Base-by-base conservation (phyloP, 768 basidiomycete genomes). In the Kwoniella newhampshirensis region DNA sequence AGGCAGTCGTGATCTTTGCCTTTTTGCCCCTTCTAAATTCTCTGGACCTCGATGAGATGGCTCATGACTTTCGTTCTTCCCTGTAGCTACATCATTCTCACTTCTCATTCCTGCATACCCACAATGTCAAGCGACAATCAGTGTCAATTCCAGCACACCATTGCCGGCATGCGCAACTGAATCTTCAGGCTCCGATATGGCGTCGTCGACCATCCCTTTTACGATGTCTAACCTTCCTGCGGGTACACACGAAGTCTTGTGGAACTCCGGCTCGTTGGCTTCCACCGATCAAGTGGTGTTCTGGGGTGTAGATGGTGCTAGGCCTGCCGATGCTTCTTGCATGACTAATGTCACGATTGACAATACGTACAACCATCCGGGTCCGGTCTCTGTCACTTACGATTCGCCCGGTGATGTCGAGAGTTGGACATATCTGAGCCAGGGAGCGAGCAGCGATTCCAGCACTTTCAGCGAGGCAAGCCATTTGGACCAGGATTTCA, bases 261-360 rank as follows among this genome's bases (percentile, higher is more conserved):
- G 56, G 47, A 21, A 54, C 23, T 39, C 61, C 15, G 63, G 65
- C 4, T 30, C 37, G 0, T 21, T 67, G 5, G 11, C 48, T 4
- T 25, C 43, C 12, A 54, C 52, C 8, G 25, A 59, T 21, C 57
- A 63, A 40, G 62, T 74, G 2, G 51, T 68, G 3, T 71, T 74
- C 48, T 74, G 69, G 69, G 72, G 72, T 5, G 53, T 71, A 7
- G 58, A 61, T 18, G 72, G 54, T 2, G 58, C 42, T 12, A 30
- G 69, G 41, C 54, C 52, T 28, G 20, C 48, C 1, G 54, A 54
- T 17, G 4, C 39, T 3, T 36, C 20, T 32, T 51, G 56, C n/a
- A 47, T 46, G 36, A 36, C 54, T 0, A 69, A 69, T 48, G 56
- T 67, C 13, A 71, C 70, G 1, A 54, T 68, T 11, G 70, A 68